These are phyloP conservation scores for Lepidium didymum DNA, from an alignment of 345 rosid species.

Conservation along the genomic window DNA sequence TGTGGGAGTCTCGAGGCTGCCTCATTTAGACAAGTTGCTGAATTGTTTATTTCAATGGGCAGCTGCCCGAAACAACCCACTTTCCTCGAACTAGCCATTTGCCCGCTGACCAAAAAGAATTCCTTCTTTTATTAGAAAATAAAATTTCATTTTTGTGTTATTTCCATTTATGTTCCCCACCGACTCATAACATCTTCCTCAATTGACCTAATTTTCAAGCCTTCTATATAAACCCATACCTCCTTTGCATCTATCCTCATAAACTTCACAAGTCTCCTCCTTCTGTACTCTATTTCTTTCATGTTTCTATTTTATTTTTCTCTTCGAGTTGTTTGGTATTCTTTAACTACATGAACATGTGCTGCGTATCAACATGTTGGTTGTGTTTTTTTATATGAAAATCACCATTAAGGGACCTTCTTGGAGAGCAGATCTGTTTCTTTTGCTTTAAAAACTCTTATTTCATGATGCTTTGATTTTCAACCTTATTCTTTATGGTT, in stretches of 20 bases:
- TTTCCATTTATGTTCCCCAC: not conserved
- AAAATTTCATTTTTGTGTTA: not conserved
- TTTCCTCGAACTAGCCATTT: not conserved
- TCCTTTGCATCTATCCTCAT: not conserved
- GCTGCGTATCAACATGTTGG: not conserved
- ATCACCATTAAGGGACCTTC: not conserved
- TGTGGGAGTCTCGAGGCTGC: conserved; percentile 1
- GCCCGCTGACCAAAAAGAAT: conserved; percentile 17
- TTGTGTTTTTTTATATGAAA: not conserved
- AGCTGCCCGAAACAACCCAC: conserved; percentile 9
- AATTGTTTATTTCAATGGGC: conserved; percentile 11
- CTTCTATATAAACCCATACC: conserved; percentile 24
- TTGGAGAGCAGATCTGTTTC: not conserved
- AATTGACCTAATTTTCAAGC: conserved; percentile 28
- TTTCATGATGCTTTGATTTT: not conserved
- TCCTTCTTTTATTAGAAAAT: conserved; percentile 1
- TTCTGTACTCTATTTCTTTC: not conserved
- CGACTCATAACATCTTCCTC: not conserved
- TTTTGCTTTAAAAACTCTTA: not conserved
- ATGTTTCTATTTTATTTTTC: not conserved
- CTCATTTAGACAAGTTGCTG: conserved; percentile 9
- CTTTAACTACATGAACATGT: not conserved
- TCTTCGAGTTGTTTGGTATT: not conserved
- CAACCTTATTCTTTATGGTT: not conserved
- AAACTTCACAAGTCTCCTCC: conserved; percentile 4